Conservation (phyloP, 2,329 filamentous ascomycete species). For the Cryphonectria carpinicola region DNA sequence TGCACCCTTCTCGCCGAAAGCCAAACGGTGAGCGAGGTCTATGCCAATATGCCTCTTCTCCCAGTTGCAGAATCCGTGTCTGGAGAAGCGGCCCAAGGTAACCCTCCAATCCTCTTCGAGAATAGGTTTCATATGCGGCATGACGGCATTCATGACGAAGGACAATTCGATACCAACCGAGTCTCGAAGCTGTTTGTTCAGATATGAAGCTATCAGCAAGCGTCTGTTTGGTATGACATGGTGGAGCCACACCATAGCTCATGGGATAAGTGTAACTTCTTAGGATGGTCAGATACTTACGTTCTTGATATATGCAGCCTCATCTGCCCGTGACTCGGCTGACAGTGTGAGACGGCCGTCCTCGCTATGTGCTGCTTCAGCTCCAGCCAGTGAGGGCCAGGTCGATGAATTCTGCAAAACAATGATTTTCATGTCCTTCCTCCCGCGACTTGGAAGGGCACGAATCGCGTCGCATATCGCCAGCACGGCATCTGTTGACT, state of each 20-base stretch:
- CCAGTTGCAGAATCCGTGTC: not conserved
- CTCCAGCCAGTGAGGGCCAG: not conserved
- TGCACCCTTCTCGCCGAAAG: not conserved
- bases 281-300: not conserved
- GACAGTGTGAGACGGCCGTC: not conserved
- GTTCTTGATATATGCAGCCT: not conserved
- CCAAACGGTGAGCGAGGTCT: not conserved
- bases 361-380: not conserved
- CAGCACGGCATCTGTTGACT: not conserved
- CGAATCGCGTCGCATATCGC: not conserved
- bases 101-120: not conserved
- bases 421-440: not conserved
- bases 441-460: not conserved
- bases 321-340: not conserved
- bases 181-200: not conserved
- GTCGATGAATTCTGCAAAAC: constrained; percentile 4
- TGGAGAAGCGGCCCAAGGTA: not conserved
- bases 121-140: not conserved
- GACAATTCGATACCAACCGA: not conserved
- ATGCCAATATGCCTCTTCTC: not conserved
- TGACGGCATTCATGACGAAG: not conserved
- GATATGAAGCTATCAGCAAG: not conserved
- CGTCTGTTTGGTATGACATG: not conserved
- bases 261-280: not conserved
- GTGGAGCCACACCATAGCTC: too few species aligned